phyloP scores from a whole-genome alignment of 2,329 filamentous ascomycete genomes.

The Polychaeton citri region DNA sequence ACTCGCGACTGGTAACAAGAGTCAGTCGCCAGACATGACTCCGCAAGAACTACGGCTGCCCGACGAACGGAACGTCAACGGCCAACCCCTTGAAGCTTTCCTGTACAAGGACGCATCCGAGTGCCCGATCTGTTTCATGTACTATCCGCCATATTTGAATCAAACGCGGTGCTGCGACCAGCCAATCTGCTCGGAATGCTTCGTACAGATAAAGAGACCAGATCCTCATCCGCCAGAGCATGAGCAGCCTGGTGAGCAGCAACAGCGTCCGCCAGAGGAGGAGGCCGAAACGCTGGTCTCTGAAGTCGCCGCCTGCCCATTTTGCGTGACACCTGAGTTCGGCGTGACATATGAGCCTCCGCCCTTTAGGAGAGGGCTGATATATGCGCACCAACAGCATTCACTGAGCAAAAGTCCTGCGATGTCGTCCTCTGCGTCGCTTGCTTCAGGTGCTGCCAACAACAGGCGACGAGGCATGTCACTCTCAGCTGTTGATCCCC shows the following conservation, averaged over 20 bases:
- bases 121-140: conserved; percentile 93
- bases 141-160: conserved; percentile 90
- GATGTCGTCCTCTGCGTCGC: conserved; percentile 75
- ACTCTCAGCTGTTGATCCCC: conserved; percentile 68
- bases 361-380: conserved; percentile 71
- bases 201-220: conserved; percentile 92
- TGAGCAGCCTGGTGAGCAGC: conserved; percentile 21
- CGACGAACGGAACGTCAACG: conserved; percentile 77
- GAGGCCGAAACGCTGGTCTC: conserved; percentile 60
- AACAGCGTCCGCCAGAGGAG: conserved; percentile 25
- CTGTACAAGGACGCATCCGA: conserved; percentile 84
- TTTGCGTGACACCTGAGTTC: conserved; percentile 89
- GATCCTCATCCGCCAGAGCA: conserved; percentile 79
- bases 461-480: conserved; percentile 49
- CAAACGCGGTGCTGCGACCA: conserved; percentile 92
- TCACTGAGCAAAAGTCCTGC: conserved; percentile 35
- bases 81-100: conserved; percentile 84
- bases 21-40: conserved; percentile 51
- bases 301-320: conserved; percentile 83
- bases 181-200: conserved; percentile 93
- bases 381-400: conserved; percentile 44
- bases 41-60: conserved; percentile 71
- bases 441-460: conserved; percentile 44
- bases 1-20: conserved; percentile 59
- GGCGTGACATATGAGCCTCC: conserved; percentile 91